Conservation (phyloP, 202 grass and related monocot genomes). For the Setaria viridis region DNA sequence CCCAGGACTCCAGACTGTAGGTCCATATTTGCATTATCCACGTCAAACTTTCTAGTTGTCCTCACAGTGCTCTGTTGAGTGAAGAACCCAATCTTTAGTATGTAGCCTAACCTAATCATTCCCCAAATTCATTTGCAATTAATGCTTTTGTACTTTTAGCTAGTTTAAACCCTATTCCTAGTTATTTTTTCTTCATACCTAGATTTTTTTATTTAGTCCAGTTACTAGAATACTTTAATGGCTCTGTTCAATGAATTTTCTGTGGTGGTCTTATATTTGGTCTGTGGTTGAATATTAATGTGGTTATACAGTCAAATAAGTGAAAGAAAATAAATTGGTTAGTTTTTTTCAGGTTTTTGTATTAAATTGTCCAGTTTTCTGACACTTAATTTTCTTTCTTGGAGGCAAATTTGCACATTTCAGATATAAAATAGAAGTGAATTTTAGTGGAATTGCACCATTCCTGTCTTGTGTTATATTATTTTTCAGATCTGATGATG, state of each 20-base stretch:
- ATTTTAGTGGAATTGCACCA: not conserved
- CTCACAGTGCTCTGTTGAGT: not conserved
- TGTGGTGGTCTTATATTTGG: not conserved
- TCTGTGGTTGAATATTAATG: not conserved
- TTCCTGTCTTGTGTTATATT: not conserved
- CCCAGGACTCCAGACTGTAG: not conserved
- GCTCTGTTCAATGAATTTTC: not conserved
- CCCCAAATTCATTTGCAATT: not conserved
- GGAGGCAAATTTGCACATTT: not conserved
- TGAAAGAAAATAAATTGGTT: not conserved
- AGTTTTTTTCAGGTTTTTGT: conserved; percentile 1
- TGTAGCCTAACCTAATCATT: not conserved
- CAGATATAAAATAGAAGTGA: not conserved
- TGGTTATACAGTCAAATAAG: no score
- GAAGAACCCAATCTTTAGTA: conserved; percentile 13
- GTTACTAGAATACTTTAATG: not conserved
- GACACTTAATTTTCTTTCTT: not conserved
- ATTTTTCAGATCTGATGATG: conserved; percentile 35
- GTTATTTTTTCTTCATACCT: not conserved
- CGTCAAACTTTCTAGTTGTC: not conserved
- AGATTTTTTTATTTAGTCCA: not conserved
- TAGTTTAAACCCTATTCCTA: not conserved
- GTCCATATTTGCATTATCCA: conserved; percentile 16
- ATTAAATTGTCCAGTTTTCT: not conserved
- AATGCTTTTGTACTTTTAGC: not conserved